Evolutionary conservation across 2,329 filamentous ascomycete genomes (phyloP).

Genomic region (Leptographium procerum): DNA sequence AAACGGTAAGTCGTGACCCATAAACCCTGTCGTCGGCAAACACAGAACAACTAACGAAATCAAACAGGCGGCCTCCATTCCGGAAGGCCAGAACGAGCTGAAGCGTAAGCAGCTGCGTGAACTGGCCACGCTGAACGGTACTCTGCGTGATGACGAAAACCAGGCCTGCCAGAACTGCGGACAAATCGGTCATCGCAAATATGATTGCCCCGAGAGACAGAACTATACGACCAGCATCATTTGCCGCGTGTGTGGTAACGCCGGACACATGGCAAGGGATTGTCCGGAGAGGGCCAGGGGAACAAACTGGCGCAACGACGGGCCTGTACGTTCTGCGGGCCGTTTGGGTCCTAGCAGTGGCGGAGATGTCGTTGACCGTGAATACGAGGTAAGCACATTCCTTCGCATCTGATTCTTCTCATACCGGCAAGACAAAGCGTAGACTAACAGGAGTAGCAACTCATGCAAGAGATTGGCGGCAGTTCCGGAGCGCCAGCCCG

Average conservation of each 20-base stretch:
- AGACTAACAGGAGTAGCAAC: conserved; percentile 50
- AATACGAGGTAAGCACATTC: conserved; percentile 63
- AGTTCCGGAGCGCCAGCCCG: conserved; percentile 61
- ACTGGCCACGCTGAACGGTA: conserved; percentile 95
- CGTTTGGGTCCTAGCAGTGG: conserved; percentile 52
- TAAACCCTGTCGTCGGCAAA: neutral
- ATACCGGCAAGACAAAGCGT: neutral
- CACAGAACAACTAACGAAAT: neutral
- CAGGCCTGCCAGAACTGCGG: conserved; percentile 99
- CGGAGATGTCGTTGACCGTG: conserved; percentile 79
- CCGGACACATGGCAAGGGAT: conserved; percentile 95
- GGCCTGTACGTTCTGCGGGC: conserved; percentile 43
- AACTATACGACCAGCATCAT: conserved; percentile 99
- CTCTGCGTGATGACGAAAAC: conserved; percentile 96
- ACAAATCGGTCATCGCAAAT: conserved; percentile 97
- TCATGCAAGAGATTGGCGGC: conserved; percentile 93
- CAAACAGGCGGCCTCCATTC: conserved; percentile 82
- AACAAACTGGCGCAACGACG: conserved; percentile 81
- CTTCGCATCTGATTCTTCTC: neutral
- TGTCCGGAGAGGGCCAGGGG: conserved; percentile 91
- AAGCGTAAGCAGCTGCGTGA: conserved; percentile 98
- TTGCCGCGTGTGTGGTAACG: conserved; percentile 94
- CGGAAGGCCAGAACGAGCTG: conserved; percentile 96
- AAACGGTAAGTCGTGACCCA: conserved; percentile 63
- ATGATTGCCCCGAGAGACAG: conserved; percentile 93